phyloP scores from a whole-genome alignment of 257 asterid genomes.

The Echites panduratus region DNA sequence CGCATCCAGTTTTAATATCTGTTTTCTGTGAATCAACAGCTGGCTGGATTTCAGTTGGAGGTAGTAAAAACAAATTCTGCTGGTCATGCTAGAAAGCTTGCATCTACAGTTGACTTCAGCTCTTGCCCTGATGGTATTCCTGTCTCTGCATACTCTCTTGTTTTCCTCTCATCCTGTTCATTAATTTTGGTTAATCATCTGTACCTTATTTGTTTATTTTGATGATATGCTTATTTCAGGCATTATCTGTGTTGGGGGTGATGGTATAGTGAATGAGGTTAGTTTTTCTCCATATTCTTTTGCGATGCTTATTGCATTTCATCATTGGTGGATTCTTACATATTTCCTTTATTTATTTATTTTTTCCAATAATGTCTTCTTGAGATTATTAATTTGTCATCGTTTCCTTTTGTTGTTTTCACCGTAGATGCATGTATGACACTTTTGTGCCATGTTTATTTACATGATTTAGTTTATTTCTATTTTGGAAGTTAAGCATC shows the following conservation, averaged over 20 bases:
- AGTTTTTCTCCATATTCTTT: slow-evolving; percentile 12
- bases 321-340: not conserved
- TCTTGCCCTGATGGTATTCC: slow-evolving; percentile 92
- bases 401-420: not conserved
- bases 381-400: not conserved
- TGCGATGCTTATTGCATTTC: not conserved
- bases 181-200: slow-evolving; percentile 13
- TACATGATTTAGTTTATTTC: not conserved
- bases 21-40: slow-evolving; percentile 41
- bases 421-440: not conserved
- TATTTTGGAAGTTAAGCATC: not conserved
- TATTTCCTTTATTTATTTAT: no score
- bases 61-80: slow-evolving; percentile 91
- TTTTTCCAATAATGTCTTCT: not conserved
- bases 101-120: slow-evolving; percentile 81
- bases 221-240: slow-evolving; percentile 42
- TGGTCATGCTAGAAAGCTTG: slow-evolving; percentile 96
- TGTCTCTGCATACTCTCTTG: slow-evolving; percentile 15
- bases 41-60: slow-evolving; percentile 95
- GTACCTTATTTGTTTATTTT: slow-evolving; percentile 5
- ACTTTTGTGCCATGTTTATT: not conserved
- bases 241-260: slow-evolving; percentile 97
- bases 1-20: not conserved
- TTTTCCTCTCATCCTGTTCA: slow-evolving; percentile 15
- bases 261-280: slow-evolving; percentile 98